Conservation (phyloP, 2,329 filamentous ascomycete genomes). For the Amauroascus niger region DNA sequence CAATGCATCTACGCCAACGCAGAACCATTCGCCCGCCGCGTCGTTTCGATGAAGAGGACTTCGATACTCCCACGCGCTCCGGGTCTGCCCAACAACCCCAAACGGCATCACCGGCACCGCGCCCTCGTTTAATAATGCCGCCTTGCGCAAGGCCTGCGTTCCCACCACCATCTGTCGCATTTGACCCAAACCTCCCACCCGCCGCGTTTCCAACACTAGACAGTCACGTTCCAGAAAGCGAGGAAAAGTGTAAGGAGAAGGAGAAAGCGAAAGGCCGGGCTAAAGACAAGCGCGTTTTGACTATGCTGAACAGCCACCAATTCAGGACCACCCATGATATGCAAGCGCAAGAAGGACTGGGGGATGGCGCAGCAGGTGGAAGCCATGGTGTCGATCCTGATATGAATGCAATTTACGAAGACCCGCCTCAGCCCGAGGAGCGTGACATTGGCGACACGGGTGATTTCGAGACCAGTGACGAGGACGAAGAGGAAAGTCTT, state of each 20-base stretch:
- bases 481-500: constrained; percentile 2
- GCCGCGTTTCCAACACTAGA: constrained; percentile 37
- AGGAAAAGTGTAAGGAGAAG: background rate
- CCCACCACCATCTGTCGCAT: constrained; percentile 24
- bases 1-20: constrained; percentile 12
- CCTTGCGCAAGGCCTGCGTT: constrained; percentile 11
- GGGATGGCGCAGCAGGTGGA: background rate
- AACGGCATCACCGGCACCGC: constrained; percentile 6
- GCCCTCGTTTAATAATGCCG: constrained; percentile 12
- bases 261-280: background rate
- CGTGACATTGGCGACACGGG: constrained; percentile 1
- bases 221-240: background rate
- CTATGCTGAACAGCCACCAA: background rate
- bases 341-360: background rate
- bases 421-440: background rate
- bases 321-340: background rate
- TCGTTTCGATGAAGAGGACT: constrained; percentile 10
- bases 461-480: constrained; percentile 14
- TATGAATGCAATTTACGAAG: background rate
- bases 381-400: background rate
- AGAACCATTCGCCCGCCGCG: constrained; percentile 6
- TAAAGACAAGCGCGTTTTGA: background rate
- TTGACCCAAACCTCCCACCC: constrained; percentile 32
- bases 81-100: constrained; percentile 21
- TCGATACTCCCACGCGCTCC: background rate